Base-by-base conservation (phyloP, 1,284 basidiomycete genomes). In the Mycosarcoma maydis region DNA sequence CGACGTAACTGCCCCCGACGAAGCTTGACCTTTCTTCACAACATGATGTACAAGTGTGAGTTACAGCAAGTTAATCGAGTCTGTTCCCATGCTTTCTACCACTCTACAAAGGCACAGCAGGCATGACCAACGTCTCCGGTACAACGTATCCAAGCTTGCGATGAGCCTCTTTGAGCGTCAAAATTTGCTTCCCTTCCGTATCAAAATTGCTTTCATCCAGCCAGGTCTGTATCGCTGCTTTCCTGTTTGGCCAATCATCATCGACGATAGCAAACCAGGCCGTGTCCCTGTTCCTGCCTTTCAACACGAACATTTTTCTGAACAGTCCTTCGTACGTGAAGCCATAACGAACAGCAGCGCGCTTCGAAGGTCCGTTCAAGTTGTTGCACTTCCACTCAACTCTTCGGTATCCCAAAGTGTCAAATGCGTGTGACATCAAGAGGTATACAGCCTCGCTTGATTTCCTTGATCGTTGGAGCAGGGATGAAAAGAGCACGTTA, bases 361-460 rank as follows among this genome's bases (percentile, higher is more conserved):
- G 40, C 23, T 74, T 73, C 8, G 68, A 72, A 3, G 60, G 64
- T 5, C 14, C 22, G 37, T 76, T 75, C 37, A 70, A 51, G 17
- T 57, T 52, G 56, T 77, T 72, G 33, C 66, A 71, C 50, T 77
- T 77, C 75, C 75, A 77, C 47, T 77, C 75, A 13, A 76, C 42
- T 17, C 75, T 64, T 11, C 75, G 47, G 24, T 61, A 72, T 1
- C 54, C 55, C 3, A 73, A 29, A 6, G 38, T 26, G 11, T 74
- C 71, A 23, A 76, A 72, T 8, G 64, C 58, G 19, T 68, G 50
- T 8, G 30, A 43, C 9, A 71, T 17, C 34, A 76, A 32, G 7
- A 76, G 55, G 47, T 49, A 72, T 1, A 76, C 42, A 1, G 51
- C 52, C 49, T 77, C 75, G 20, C 65, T 72, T n/a, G 67, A 61